Evolutionary conservation across 129 eudicot genomes (phyloP), one percentile per base, ranked within the genome.

Genomic region (Chrysanthemum lavandulifolium): DNA sequence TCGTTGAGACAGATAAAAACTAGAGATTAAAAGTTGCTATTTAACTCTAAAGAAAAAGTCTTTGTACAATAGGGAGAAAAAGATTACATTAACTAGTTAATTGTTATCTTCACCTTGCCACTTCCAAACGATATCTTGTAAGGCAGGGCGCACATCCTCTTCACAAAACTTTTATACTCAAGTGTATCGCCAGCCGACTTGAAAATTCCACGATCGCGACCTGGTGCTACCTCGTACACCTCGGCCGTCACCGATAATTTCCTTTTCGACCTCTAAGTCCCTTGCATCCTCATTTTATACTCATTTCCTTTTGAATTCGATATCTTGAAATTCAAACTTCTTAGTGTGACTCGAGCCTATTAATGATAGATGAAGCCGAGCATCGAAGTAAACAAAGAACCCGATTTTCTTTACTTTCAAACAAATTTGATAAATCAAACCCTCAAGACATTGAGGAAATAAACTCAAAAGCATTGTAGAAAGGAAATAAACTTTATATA

Each of bases 401-500:
- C 91, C 2, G 85, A 55, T 51, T 75, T 87, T 59, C 74, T 67
- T 75, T 77, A 13, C 54, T 81, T 73, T 94, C 98, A 43, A 94
- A 94, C 66, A 94, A 69, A 48, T 71, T 82, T 1, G 98, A 90
- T 67, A 94, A 61, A 58, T 94, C 97, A 31, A 94, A 94, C 6
- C 98, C 98, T 6, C 96, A 94, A 3, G 97, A 87, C 97, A 94
- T 90, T 0, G 98, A 87, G 0, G 98, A 85, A 43, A 94, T 94
- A 61, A 94, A 88, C 82, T 94, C 98, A 61, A 94, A 94, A 0
- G 98, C 98, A 59, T 94, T 94, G 80, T 84, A 94, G 25, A 90
- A 90, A 0, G 96, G 89, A n/a, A n/a, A n/a, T n/a, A n/a, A n/a
- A n/a, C n/a, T n/a, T n/a, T n/a, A n/a, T n/a, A n/a, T n/a, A n/a